Conservation (phyloP, 148 eudicot species). For the Nyssa sinensis region DNA sequence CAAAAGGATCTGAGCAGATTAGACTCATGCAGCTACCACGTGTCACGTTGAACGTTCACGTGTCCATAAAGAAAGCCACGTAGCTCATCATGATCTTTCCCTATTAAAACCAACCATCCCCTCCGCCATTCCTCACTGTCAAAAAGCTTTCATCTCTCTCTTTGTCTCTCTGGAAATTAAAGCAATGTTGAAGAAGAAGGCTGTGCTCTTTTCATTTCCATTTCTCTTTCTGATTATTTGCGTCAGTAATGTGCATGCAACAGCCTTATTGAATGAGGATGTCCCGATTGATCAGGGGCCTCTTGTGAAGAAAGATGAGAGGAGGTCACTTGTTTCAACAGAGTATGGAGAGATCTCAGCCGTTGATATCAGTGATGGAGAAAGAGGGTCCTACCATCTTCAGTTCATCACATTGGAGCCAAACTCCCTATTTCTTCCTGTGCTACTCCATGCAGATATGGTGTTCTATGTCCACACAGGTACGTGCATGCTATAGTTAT, state of each 20-base stretch:
- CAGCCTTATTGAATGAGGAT: neutral
- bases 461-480: conserved; percentile 79
- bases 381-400: conserved; percentile 49
- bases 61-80: conserved; percentile 45
- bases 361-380: conserved; percentile 43
- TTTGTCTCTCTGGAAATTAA: no score
- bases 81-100: neutral
- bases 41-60: no score
- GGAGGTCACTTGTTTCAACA: conserved; percentile 35
- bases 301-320: conserved; percentile 46
- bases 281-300: conserved; percentile 22
- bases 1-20: neutral
- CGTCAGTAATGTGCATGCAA: neutral
- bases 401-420: conserved; percentile 84
- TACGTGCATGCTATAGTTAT: no score
- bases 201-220: neutral
- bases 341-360: conserved; percentile 57
- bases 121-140: no score
- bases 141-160: neutral
- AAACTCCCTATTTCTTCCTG: conserved; percentile 71
- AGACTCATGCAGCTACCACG: conserved; percentile 22
- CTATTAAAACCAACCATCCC: no score
- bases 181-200: neutral
- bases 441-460: conserved; percentile 70
- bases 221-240: neutral